A percentile compares a stretch with the other conserved stretches of the same genome.
phyloP scores from a whole-genome alignment of 2,329 filamentous ascomycete genomes.

The Trichoderma lentiforme region DNA sequence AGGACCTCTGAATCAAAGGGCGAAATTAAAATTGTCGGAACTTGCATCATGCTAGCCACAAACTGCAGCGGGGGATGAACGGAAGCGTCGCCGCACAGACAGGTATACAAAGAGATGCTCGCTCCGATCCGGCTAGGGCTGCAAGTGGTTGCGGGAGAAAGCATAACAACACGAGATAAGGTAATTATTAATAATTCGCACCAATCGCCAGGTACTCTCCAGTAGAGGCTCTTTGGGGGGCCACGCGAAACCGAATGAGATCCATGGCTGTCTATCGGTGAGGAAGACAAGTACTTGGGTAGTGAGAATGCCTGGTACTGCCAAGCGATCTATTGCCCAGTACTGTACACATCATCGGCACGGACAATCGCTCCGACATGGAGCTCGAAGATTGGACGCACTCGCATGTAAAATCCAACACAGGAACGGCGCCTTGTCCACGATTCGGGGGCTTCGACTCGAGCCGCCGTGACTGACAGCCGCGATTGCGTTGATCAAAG shows the following conservation, averaged over 20 bases:
- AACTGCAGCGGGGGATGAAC: not conserved
- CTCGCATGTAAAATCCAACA: not conserved
- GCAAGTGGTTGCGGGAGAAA: not conserved
- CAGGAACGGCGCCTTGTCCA: not conserved
- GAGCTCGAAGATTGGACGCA: not conserved
- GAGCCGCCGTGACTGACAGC: not conserved
- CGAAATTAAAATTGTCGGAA: not conserved
- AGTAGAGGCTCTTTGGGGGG: not conserved
- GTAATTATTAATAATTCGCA: not conserved
- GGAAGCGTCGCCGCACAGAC: slow-evolving; percentile 1
- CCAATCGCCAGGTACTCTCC: not conserved
- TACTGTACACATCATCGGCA: not conserved
- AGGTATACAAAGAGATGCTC: not conserved
- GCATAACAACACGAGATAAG: slow-evolving; percentile 2
- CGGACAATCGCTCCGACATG: not conserved
- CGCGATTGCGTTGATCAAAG: not conserved
- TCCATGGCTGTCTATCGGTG: not conserved
- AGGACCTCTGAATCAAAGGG: not conserved
- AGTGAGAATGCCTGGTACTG: not conserved
- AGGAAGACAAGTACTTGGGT: not conserved
- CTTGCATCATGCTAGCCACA: slow-evolving; percentile 11
- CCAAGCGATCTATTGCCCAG: not conserved
- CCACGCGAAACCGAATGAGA: not conserved
- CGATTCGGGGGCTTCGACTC: not conserved
- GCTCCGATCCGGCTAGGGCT: not conserved